Evolutionary conservation across 2,329 filamentous ascomycete species (phyloP), one percentile per base, ranked within the genome.

Genomic region (Rugonectria rugulosa): DNA sequence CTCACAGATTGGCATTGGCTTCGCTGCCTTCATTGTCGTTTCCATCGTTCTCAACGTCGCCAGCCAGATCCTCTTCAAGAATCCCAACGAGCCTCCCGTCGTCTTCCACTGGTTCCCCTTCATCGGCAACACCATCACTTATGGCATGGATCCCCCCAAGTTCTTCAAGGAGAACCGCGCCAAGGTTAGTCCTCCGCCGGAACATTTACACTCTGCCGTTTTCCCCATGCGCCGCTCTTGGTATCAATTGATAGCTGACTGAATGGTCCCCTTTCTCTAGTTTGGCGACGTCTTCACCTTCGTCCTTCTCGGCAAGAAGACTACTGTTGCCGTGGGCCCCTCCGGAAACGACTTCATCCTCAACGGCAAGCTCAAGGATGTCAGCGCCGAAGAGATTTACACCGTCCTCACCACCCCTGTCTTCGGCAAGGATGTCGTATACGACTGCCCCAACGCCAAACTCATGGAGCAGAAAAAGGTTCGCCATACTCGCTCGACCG

Each of bases 391-490:
- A 76, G 92, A 97, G 68, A 90, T 96, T 61, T 96, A 96, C 77
- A 88, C 85, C 51, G 88, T 90, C 52, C 81, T 97, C 58, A 87
- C 84, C 6, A 87, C 84, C 19, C 85, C 85, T 20, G 85, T 87
- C 42, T 96, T 96, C 71, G 92, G 92, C 64, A 87, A 86, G 67
- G 88, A 93, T 76, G 92, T 96, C 21, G 90, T 96, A 49, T 96
- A 96, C 72, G 92, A 96, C 73, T 95, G 91, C 76, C 91, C 91
- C 36, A 96, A 96, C 72, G 82, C 91, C 55, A 96, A 96, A 77
- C 84, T 96, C 70, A 96, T 96, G 92, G 92, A 96, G 78, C 92
- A 96, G 81, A 96, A 96, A 81, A 95, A 94, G 86, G 90, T 92
- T 73, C 60, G 76, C 56, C 49, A 56, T 34, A 20, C 17, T 34